Evolutionary conservation across 2,329 filamentous ascomycete species (phyloP).

Genomic region (Colletotrichum zoysiae): DNA sequence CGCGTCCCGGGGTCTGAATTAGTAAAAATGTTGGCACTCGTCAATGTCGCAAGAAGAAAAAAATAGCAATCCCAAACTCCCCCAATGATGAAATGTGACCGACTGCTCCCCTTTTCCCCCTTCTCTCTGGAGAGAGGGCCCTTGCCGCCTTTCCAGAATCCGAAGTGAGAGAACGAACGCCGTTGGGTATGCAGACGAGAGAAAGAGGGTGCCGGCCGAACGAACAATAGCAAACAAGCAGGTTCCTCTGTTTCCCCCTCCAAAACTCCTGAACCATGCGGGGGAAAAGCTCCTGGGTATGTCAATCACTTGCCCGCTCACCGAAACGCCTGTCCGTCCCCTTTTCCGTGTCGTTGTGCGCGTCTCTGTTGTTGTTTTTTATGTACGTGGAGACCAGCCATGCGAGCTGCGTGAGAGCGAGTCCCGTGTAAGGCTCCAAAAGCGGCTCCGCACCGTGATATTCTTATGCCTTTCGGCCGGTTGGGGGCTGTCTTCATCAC

Average conservation of each 20-base stretch:
- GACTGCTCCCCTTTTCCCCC: background rate
- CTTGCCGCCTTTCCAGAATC: background rate
- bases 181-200: constrained; percentile 28
- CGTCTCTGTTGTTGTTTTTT: constrained; percentile 15
- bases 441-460: constrained; percentile 11
- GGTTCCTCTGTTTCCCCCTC: background rate
- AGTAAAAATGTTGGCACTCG: background rate
- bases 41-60: background rate
- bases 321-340: constrained; percentile 24
- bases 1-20: background rate
- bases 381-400: constrained; percentile 33
- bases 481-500: background rate
- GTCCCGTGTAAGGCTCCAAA: constrained; percentile 37
- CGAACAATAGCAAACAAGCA: background rate
- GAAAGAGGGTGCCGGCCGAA: constrained; percentile 3
- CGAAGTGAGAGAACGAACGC: constrained; percentile 26
- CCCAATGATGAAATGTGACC: background rate
- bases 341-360: constrained; percentile 12
- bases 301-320: background rate
- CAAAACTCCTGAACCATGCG: constrained; percentile 9
- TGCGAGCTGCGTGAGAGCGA: constrained; percentile 22
- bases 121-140: background rate
- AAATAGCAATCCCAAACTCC: constrained; percentile 26
- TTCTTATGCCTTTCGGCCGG: constrained; percentile 1
- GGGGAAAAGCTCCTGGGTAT: constrained; percentile 8